Conservation (phyloP, 192 early-diverging fungal species). For the Physocladia obscura region DNA sequence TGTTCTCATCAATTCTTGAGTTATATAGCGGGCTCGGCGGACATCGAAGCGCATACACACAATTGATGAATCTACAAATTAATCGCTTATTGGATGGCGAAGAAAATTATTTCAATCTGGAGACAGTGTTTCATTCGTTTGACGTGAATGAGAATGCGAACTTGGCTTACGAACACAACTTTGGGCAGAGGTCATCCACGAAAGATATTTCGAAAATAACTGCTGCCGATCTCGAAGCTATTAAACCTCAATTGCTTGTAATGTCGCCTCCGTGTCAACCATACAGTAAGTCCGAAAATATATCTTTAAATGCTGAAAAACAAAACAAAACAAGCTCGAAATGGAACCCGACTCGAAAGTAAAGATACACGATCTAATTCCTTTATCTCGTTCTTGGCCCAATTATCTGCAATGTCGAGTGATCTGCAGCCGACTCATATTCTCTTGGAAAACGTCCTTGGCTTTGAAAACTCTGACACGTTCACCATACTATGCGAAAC, state of each 20-base stretch:
- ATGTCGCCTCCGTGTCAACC: conserved; percentile 85
- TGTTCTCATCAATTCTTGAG: no score
- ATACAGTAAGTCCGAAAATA: conserved; percentile 28
- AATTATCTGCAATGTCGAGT: conserved; percentile 5
- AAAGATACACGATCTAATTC: conserved; percentile 28
- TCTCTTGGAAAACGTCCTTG: conserved; percentile 50
- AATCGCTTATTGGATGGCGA: not conserved
- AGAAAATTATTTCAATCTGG: conserved; percentile 37
- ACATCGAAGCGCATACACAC: conserved; percentile 45
- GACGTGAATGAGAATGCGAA: conserved; percentile 92
- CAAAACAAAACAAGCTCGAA: no score
- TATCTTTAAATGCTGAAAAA: no score
- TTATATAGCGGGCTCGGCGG: conserved; percentile 66
- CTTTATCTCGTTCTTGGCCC: conserved; percentile 31
- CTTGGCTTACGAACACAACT: conserved; percentile 38
- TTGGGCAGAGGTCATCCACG: conserved; percentile 19
- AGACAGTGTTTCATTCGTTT: conserved; percentile 67
- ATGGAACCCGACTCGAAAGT: conserved; percentile 68
- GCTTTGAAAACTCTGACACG: conserved; percentile 39
- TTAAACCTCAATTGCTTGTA: conserved; percentile 63
- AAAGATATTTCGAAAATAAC: conserved; percentile 17
- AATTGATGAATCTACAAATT: no score
- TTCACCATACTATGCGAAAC: conserved; percentile 12
- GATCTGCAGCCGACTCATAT: conserved; percentile 34
- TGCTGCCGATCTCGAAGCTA: not conserved